Base-by-base conservation (phyloP, 2,329 filamentous ascomycete species). In the Calonectria pseudoreteaudii region DNA sequence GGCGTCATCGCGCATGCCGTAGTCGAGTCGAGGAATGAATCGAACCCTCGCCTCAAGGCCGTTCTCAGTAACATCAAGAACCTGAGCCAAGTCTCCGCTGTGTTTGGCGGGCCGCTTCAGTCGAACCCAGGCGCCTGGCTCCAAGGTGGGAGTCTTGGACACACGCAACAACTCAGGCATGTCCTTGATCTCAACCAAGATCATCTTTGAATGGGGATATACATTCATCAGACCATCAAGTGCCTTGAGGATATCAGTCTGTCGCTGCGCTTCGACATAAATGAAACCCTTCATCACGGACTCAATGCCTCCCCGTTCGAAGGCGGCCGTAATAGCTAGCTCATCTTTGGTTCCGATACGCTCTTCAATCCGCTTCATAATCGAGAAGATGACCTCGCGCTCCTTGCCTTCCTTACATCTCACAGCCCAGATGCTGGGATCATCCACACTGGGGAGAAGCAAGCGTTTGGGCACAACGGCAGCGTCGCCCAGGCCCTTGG, bases 151-250 rank as follows among this genome's bases (percentile, higher is more conserved):
- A 3, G 94, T 96, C 86, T 98, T 98, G 74, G 92, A 93, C 34
- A 98, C 95, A 66, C 95, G 92, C 23, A 99, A 89, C n/a, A 99
- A 90, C 85, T 98, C 97, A 2, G 97, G 96, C 93, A 98, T 98
- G 85, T 99, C 97, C 84, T 98, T 98, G 81, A 98, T 95, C 64
- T 97, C 95, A 52, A 99, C 95, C 66, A 98, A 88, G 56, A 96
- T 91, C 86, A 97, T 93, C 85, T 95, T 97, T 34, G 92, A 94
- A 71, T 95, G 92, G 68, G 96, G 94, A 83, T 98, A 99, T 47
- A 98, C 94, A 81, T 98, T 95, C 74, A 95, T 91, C 81, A 99
- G 91, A 52, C 93, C 94, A 75, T 98, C 94, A 52, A 98, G 88
- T 10, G 95, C 94, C 67, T 93, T 89, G 81, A 96, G 88, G 77